Percentiles rank a stretch among this genome's conserved stretches.
Evolutionary conservation across 148 eudicot species (phyloP).

Genomic region (Polygonum aviculare): DNA sequence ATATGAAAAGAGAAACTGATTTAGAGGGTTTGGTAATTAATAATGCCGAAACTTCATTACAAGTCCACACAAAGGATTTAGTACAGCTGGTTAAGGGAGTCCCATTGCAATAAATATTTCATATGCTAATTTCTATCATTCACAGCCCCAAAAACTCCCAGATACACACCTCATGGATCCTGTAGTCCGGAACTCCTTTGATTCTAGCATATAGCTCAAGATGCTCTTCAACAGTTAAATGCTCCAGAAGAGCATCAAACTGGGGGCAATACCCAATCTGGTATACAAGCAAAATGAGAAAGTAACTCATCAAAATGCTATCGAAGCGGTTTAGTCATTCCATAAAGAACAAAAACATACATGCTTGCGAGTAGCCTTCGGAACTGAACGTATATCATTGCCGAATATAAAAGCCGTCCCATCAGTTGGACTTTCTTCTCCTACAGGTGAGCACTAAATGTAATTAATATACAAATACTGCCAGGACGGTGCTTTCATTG

Average conservation of each 20-base stretch:
- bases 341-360: constrained; percentile 33
- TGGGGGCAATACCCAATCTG: constrained; percentile 99
- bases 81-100: neutral
- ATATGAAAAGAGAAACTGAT: neutral
- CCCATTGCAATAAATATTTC: neutral
- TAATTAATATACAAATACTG: neutral
- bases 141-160: neutral
- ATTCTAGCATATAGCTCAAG: constrained; percentile 94
- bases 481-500: neutral
- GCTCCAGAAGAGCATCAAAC: constrained; percentile 92
- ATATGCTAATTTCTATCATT: neutral
- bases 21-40: neutral
- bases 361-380: constrained; percentile 74
- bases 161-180: constrained; percentile 59
- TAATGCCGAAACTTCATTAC: neutral
- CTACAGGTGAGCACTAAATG: constrained; percentile 29
- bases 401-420: constrained; percentile 92
- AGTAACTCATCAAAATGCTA: constrained; percentile 10
- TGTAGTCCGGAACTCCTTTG: constrained; percentile 67
- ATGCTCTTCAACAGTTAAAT: constrained; percentile 77
- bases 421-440: constrained; percentile 79
- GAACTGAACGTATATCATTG: constrained; percentile 61
- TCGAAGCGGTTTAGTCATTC: constrained; percentile 5
- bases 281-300: constrained; percentile 13
- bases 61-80: neutral